Evolutionary conservation across 2,329 filamentous ascomycete genomes (phyloP), one percentile per base, ranked within the genome.

Genomic region (Fusarium staphyleae): DNA sequence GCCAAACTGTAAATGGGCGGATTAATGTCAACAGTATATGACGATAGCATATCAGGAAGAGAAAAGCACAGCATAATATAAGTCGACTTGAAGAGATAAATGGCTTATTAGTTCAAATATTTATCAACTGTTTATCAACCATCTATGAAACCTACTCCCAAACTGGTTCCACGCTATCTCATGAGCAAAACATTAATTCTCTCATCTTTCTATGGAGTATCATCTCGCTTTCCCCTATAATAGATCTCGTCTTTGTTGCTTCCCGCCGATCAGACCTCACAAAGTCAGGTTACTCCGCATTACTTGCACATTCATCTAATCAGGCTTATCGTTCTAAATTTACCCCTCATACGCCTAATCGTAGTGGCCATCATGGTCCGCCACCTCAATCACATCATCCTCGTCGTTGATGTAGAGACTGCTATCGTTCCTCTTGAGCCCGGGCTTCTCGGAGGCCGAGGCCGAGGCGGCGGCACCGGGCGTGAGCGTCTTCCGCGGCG

Each of bases 1-100:
- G 76, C 81, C 12, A 85, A 83, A 74, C 70, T 85, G 62, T 85
- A 81, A 69, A 37, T 12, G 22, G 22, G 33, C n/a, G 14, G 24
- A n/a, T 37, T 29, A 29, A 8, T 46, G 29, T 24, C 22, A 24
- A 41, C 34, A 45, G 8, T 34, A 36, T 44, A 47, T 3, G 36
- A 11, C 15, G 29, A 30, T 32, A 34, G 19, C 33, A 29, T 18
- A 22, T 16, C 12, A 16, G 19, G 29, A 43, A n/a, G 14, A 29
- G 24, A 47, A 28, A 43, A 13, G 15, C 14, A 28, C 32, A 41
- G 13, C 43, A 18, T 24, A 32, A 35, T 26, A 30, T 12, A 32
- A 22, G 22, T 48, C 12, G 28, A 49, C 12, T 37, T 12, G 41
- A 33, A 48, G 51, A 57, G 55, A 60, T n/a, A n/a, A n/a, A n/a